These are phyloP conservation scores for Stellera chamaejasme DNA, from an alignment of 345 rosid species.

Conservation along the genomic window DNA sequence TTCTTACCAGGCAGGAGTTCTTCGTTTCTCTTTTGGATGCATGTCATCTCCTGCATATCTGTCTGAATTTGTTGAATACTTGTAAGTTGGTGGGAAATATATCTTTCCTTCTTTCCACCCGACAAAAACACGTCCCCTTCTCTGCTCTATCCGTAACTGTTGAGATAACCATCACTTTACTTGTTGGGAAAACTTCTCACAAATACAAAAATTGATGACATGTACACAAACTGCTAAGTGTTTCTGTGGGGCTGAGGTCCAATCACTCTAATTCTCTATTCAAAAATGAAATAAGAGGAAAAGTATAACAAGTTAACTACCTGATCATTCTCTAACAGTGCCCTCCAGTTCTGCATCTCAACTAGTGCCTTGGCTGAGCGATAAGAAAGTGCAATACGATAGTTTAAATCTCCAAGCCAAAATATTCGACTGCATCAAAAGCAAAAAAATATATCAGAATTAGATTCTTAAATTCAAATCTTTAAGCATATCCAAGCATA, in stretches of 20 bases:
- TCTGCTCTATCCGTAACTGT: slow-evolving; percentile 93
- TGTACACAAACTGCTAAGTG: not conserved
- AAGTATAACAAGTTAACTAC: slow-evolving; percentile 23
- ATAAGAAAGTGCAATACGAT: slow-evolving; percentile 88
- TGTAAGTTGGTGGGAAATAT: slow-evolving; percentile 97
- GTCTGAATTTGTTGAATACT: slow-evolving; percentile 95
- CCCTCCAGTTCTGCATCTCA: slow-evolving; percentile 99
- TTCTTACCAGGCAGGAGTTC: slow-evolving; percentile 96
- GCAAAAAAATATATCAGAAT: not conserved
- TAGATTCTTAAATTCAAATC: not conserved
- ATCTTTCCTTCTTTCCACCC: slow-evolving; percentile 97
- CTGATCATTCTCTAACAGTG: slow-evolving; percentile 92
- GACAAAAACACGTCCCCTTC: slow-evolving; percentile 67
- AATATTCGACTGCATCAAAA: slow-evolving; percentile 66
- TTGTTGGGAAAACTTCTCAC: not conserved
- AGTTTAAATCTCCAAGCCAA: slow-evolving; percentile 98
- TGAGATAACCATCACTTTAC: slow-evolving; percentile 7
- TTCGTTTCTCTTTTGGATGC: slow-evolving; percentile 94
- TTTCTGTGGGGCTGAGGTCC: not conserved
- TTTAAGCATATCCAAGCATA: slow-evolving; percentile 2
- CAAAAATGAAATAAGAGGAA: not conserved
- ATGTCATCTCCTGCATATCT: slow-evolving; percentile 86
- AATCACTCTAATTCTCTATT: too few relatives aligned
- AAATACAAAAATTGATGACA: not conserved
- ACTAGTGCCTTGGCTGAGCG: slow-evolving; percentile 98